These are phyloP conservation scores for Hibiscus trionum DNA, from an alignment of 345 rosid species.

Conservation along the genomic window DNA sequence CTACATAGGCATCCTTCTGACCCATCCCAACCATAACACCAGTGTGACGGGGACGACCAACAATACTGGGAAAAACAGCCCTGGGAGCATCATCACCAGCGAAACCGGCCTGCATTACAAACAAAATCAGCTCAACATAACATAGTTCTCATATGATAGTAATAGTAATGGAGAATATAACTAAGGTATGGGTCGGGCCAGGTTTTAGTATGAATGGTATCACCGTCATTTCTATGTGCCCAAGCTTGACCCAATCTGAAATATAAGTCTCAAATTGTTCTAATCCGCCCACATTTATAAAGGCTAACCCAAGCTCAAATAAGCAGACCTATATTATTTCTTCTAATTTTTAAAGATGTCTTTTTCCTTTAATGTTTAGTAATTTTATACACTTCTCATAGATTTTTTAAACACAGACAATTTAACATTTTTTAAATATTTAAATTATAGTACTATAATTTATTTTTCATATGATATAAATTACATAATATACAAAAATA, in stretches of 20 bases:
- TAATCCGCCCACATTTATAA: neutral
- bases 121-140: neutral
- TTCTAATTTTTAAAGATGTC: neutral
- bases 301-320: neutral
- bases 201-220: neutral
- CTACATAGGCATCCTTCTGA: constrained; percentile 80
- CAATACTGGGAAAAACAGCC: constrained; percentile 46
- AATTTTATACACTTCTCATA: neutral
- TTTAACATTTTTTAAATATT: neutral
- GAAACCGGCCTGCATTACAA: constrained; percentile 33
- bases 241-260: neutral
- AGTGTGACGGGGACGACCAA: constrained; percentile 25
- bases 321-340: neutral
- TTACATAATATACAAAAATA: neutral
- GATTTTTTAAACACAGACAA: neutral
- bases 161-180: neutral
- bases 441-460: neutral
- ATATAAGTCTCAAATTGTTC: neutral
- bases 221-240: neutral
- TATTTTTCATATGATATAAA: neutral
- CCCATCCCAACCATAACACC: constrained; percentile 41
- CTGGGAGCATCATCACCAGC: constrained; percentile 47
- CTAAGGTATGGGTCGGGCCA: neutral
- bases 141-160: neutral
- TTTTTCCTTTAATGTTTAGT: neutral